phyloP scores from a whole-genome alignment of 2,329 filamentous ascomycete species.

The Aureobasidium zeae region DNA sequence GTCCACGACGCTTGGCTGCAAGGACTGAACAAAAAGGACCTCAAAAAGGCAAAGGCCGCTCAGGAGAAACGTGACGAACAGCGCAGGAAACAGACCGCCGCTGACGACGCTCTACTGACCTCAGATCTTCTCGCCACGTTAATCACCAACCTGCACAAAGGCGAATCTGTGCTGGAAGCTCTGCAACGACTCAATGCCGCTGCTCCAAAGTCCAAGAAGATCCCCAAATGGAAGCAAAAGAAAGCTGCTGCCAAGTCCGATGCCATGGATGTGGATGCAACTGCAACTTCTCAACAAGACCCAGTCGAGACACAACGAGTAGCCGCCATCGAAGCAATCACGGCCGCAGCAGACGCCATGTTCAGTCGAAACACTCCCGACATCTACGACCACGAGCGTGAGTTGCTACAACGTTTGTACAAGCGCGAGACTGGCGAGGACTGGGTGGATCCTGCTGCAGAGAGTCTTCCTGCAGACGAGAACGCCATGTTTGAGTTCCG shows the following conservation, averaged over 20 bases:
- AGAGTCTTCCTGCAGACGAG: conserved; percentile 19
- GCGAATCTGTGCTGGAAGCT: conserved; percentile 83
- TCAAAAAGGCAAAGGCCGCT: conserved; percentile 76
- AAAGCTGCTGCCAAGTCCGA: conserved; percentile 39
- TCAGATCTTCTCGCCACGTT: conserved; percentile 64
- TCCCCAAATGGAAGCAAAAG: conserved; percentile 51
- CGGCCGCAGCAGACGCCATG: conserved; percentile 79
- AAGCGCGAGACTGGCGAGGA: conserved; percentile 75
- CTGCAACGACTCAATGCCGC: conserved; percentile 58
- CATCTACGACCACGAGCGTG: conserved; percentile 85
- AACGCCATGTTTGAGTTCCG: conserved; percentile 66
- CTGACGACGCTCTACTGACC: conserved; percentile 65
- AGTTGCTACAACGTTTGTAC: conserved; percentile 74
- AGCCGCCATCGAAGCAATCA: conserved; percentile 69
- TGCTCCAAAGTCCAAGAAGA: conserved; percentile 39
- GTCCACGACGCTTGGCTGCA: conserved; percentile 89
- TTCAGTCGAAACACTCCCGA: conserved; percentile 74
- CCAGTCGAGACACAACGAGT: conserved; percentile 61
- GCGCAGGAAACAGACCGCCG: conserved; percentile 57
- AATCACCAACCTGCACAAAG: conserved; percentile 62
- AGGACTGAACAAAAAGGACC: conserved; percentile 86
- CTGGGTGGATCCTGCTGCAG: conserved; percentile 50
- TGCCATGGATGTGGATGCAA: conserved; percentile 60
- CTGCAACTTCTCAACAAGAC: conserved; percentile 43
- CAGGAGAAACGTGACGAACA: conserved; percentile 78